phyloP scores from a whole-genome alignment of 768 basidiomycete species.

The Mycena pura region DNA sequence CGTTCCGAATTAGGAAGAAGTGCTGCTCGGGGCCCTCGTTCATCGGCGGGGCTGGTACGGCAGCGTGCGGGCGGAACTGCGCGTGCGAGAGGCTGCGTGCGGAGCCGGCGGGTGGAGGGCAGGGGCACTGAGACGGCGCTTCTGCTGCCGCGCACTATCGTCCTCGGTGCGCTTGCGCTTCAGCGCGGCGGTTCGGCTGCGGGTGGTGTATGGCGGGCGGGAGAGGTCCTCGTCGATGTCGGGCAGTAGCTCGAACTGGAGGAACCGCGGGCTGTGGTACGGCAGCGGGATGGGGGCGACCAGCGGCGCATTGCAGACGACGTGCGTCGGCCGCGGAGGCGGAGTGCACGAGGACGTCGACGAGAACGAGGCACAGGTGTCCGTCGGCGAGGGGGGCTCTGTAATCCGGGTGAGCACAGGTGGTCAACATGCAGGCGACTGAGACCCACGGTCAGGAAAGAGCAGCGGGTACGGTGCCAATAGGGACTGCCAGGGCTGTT shows the following conservation, averaged over 20 bases:
- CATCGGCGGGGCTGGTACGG: conserved; percentile 20
- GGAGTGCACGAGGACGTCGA: conserved; percentile 30
- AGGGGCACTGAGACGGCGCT: conserved; percentile 22
- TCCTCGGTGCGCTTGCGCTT: conserved; percentile 59
- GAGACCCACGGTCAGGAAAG: conserved; percentile 35
- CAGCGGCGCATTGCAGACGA: conserved; percentile 72
- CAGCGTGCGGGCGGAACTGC: conserved; percentile 16
- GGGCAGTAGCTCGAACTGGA: conserved; percentile 67
- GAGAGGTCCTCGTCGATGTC: conserved; percentile 76
- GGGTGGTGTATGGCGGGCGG: conserved; percentile 64
- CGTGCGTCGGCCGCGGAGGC: conserved; percentile 45
- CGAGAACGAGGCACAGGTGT: conserved; percentile 32
- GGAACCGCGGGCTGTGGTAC: conserved; percentile 72
- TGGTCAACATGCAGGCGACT: background rate
- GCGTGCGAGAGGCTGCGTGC: conserved; percentile 16
- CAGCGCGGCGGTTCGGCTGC: conserved; percentile 18
- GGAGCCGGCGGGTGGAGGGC: background rate
- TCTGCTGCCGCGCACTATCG: conserved; percentile 22
- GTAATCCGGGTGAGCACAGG: conserved; percentile 1
- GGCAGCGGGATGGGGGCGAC: conserved; percentile 73
- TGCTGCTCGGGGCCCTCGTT: no score
- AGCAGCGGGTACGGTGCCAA: conserved; percentile 26
- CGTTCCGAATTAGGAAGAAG: no score
- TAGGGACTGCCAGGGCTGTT: conserved; percentile 26
- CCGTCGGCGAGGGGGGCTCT: conserved; percentile 55